Conservation (phyloP, 306 rosid species). For the Lagenaria siceraria region DNA sequence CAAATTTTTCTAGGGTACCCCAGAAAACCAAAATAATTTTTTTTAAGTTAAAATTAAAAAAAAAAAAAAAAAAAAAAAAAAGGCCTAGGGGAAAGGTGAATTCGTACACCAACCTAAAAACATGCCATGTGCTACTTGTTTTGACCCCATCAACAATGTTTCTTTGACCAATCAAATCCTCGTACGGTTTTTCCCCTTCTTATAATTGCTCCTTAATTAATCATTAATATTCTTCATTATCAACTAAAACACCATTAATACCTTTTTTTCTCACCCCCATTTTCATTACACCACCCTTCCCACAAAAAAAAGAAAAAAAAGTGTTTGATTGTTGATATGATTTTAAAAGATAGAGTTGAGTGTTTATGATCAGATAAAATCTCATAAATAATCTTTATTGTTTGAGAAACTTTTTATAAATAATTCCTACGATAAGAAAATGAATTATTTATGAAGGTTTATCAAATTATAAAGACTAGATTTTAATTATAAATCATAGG, state of each 20-base stretch:
- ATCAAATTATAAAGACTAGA: too few species aligned
- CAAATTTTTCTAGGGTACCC: conserved; percentile 1
- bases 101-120: conserved; percentile 26
- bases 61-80: neutral
- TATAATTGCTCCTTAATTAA: neutral
- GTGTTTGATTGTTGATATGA: too few species aligned
- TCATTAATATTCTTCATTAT: neutral
- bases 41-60: too few species aligned
- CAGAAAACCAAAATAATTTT: neutral
- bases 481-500: too few species aligned
- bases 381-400: too few species aligned
- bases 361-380: too few species aligned
- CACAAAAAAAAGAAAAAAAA: too few species aligned
- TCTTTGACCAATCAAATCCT: conserved; percentile 31
- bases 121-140: conserved; percentile 42
- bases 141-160: conserved; percentile 40
- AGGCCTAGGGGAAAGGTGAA: conserved; percentile 2
- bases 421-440: too few species aligned
- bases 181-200: conserved; percentile 1
- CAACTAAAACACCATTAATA: neutral
- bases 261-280: neutral
- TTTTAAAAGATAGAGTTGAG: too few species aligned
- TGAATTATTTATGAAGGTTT: too few species aligned
- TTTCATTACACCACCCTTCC: too few species aligned
- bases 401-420: too few species aligned